These are phyloP conservation scores for Cladosporium velox DNA, from an alignment of 2,329 filamentous ascomycete genomes.

Conservation along the genomic window DNA sequence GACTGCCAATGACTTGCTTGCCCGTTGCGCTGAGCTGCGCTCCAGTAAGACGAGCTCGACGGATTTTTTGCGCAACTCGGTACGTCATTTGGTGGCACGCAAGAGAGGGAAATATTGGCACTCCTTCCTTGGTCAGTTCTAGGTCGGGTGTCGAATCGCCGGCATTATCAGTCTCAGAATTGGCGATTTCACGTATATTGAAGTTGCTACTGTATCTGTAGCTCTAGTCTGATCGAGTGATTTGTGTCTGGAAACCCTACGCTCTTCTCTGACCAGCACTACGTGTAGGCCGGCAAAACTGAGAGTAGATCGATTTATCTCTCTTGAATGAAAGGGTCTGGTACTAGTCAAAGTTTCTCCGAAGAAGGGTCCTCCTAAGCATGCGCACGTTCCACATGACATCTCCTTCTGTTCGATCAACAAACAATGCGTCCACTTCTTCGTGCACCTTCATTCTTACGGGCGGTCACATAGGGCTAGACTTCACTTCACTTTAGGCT, in stretches of 20 bases:
- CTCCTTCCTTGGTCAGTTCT: neutral
- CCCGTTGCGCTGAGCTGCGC: slow-evolving; percentile 5
- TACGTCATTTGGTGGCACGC: slow-evolving; percentile 6
- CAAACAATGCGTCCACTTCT: neutral
- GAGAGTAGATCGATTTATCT: neutral
- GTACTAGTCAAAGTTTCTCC: slow-evolving; percentile 2
- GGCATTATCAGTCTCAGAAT: no score
- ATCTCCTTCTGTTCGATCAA: neutral
- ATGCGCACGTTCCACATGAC: neutral
- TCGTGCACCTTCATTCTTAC: neutral
- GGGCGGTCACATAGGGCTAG: neutral
- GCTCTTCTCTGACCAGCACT: no score
- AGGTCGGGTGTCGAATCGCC: no score
- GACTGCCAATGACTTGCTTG: slow-evolving; percentile 8
- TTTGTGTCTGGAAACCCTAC: no score
- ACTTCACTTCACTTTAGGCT: neutral
- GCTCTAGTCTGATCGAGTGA: no score
- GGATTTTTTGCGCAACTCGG: slow-evolving; percentile 7
- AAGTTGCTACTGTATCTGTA: no score
- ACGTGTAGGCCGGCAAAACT: neutral
- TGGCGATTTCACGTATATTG: no score
- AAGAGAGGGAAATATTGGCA: neutral
- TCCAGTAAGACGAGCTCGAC: slow-evolving; percentile 1
- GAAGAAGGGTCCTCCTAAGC: neutral
- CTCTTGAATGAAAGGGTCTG: neutral